Evolutionary conservation across 2,329 filamentous ascomycete species (phyloP), one percentile per base, ranked within the genome.

Genomic region (Arthrobotrys pseudoclavata): DNA sequence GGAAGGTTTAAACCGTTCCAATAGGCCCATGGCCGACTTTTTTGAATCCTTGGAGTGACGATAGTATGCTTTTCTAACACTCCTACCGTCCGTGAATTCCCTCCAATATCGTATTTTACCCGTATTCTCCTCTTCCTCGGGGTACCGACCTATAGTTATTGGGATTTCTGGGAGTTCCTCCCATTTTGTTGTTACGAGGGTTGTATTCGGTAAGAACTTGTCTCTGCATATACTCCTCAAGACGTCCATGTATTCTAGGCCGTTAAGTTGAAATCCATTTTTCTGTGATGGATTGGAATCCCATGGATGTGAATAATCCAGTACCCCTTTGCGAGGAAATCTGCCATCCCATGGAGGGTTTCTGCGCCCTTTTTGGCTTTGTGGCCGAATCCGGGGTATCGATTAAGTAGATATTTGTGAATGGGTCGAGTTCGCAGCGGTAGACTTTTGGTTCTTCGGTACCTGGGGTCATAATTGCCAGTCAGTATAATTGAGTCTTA

Each of bases 311-410:
- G 55, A 20, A 60, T n/a, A 12, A 20, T 24, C 18, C 18, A n/a
- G 20, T 42, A n/a, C 1, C 20, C 34, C 4, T 42, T 24, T 20
- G 18, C 20, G 1, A 60, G 55, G 26, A 60, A 60, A n/a, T 42
- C 34, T 24, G 55, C 55, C 12, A 60, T 40, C 20, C 42, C 55
- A 9, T 60, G 55, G 55, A 60, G 34, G 1, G 55, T 26, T 40
- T 60, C 31, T 10, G 55, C 55, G 22, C 42, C 55, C 22, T n/a
- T 26, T 60, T 20, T 60, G 1, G 20, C n/a, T 24, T 26, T 26
- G 20, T 60, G 34, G 20, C 55, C 55, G 34, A 60, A 60, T 1
- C 55, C 55, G 0, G 55, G 34, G 55, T 60, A 42, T 60, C 55
- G 20, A 60, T 60, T 9, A 60, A n/a, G 55, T 24, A 60, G 13